These are phyloP conservation scores for Mallotus repandus DNA, from an alignment of 441 rosid genomes.

Conservation along the genomic window DNA sequence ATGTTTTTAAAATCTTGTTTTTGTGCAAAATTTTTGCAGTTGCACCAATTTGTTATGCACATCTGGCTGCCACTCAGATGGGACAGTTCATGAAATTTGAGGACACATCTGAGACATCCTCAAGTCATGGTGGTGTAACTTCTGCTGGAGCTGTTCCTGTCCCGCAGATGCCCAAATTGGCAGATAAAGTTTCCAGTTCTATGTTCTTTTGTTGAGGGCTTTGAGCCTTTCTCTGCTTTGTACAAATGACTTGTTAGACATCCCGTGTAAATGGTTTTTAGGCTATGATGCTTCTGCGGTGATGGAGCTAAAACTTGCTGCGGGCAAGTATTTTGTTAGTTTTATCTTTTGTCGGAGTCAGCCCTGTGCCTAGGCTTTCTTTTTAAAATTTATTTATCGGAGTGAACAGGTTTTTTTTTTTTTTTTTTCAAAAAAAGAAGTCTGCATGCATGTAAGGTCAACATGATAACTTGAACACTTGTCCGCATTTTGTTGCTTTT, in stretches of 20 bases:
- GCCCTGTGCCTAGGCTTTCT: too few species aligned
- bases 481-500: too few species aligned
- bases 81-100: constrained; percentile 78
- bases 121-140: constrained; percentile 68
- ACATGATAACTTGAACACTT: too few species aligned
- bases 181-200: constrained; percentile 54
- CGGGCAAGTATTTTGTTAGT: too few species aligned
- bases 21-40: constrained; percentile 34
- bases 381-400: too few species aligned
- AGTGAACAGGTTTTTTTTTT: too few species aligned
- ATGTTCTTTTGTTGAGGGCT: constrained; percentile 70
- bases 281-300: neutral
- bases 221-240: neutral
- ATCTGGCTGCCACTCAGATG: constrained; percentile 74
- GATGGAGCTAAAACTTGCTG: too few species aligned
- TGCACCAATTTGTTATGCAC: constrained; percentile 84
- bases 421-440: too few species aligned
- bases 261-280: neutral
- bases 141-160: constrained; percentile 56
- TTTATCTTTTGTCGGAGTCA: too few species aligned
- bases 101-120: constrained; percentile 62
- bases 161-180: constrained; percentile 57
- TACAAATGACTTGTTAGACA: neutral
- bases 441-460: too few species aligned
- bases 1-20: neutral